phyloP scores from a whole-genome alignment of 73 alveolate genomes.

The Paramecium octaurelia region DNA sequence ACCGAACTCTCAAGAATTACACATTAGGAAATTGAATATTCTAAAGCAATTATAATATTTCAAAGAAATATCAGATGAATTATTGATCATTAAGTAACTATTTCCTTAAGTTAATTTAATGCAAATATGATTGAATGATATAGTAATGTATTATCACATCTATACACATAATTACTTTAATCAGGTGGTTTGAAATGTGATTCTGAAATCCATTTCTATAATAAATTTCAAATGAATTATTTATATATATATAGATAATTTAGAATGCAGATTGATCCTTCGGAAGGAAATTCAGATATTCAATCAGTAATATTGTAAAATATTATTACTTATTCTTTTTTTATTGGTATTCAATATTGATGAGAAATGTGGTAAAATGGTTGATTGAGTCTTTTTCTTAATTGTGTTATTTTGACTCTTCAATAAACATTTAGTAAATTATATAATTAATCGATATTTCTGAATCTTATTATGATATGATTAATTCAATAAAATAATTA shows the following conservation, averaged over 20 bases:
- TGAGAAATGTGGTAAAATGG: too few species aligned
- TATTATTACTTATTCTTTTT: too few species aligned
- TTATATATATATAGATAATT: too few species aligned
- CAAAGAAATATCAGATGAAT: slow-evolving; percentile 37
- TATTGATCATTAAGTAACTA: slow-evolving; percentile 4
- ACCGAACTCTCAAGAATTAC: not conserved
- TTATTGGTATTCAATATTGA: too few species aligned
- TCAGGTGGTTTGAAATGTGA: too few species aligned
- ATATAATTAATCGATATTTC: not conserved
- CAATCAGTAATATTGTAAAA: too few species aligned
- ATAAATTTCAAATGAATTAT: too few species aligned
- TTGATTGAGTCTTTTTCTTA: too few species aligned
- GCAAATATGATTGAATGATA: slow-evolving; percentile 4
- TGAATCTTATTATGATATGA: not conserved
- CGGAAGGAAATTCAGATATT: too few species aligned
- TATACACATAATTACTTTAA: too few species aligned
- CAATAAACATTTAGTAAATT: not conserved
- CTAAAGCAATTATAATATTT: not conserved
- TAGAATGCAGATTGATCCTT: too few species aligned
- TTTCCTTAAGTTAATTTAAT: slow-evolving; percentile 50
- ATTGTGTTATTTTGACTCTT: not conserved
- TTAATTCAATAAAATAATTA: not conserved
- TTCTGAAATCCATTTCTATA: too few species aligned
- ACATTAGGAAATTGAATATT: not conserved
- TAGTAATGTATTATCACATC: not conserved